Evolutionary conservation across 2,329 filamentous ascomycete genomes (phyloP).

Genomic region (Trichoderma endophyticum): DNA sequence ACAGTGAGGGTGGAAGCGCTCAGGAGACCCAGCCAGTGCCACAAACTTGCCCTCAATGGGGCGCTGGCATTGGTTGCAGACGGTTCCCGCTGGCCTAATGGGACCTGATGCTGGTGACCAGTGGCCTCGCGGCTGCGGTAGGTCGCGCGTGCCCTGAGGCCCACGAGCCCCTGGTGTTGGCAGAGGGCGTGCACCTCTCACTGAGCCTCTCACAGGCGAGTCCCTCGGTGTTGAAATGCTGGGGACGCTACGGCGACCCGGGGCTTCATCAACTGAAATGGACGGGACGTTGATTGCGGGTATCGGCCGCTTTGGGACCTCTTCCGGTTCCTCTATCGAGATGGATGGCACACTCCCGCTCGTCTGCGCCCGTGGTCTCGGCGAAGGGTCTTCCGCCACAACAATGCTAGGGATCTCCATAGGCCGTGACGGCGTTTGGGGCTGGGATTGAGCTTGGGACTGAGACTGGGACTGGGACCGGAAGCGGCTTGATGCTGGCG

Average conservation of each 20-base stretch:
- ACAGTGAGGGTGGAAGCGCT: conserved; percentile 89
- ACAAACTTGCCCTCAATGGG: conserved; percentile 91
- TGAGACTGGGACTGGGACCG: conserved; percentile 16
- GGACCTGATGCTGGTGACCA: conserved; percentile 55
- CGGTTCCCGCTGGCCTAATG: conserved; percentile 57
- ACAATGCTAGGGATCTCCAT: conserved; percentile 52
- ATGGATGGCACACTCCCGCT: conserved; percentile 35
- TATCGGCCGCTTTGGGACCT: conserved; percentile 24
- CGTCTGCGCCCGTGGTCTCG: conserved; percentile 30
- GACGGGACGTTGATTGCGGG: conserved; percentile 47
- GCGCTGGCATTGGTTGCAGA: conserved; percentile 78
- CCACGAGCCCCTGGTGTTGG: conserved; percentile 44
- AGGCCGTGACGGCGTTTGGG: conserved; percentile 30
- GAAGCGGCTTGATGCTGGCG: conserved; percentile 8
- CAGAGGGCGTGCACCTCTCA: conserved; percentile 33
- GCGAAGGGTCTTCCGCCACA: conserved; percentile 48
- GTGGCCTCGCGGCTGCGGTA: conserved; percentile 48
- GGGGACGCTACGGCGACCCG: conserved; percentile 39
- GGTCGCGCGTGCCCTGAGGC: conserved; percentile 31
- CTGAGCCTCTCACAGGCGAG: conserved; percentile 28
- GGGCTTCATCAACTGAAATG: conserved; percentile 43
- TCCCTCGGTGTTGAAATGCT: conserved; percentile 48
- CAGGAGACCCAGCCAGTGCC: conserved; percentile 66
- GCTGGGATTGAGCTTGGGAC: neutral
- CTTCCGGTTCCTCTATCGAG: conserved; percentile 33